phyloP scores from a whole-genome alignment of 1,284 basidiomycete genomes.

The Meira nashicola region DNA sequence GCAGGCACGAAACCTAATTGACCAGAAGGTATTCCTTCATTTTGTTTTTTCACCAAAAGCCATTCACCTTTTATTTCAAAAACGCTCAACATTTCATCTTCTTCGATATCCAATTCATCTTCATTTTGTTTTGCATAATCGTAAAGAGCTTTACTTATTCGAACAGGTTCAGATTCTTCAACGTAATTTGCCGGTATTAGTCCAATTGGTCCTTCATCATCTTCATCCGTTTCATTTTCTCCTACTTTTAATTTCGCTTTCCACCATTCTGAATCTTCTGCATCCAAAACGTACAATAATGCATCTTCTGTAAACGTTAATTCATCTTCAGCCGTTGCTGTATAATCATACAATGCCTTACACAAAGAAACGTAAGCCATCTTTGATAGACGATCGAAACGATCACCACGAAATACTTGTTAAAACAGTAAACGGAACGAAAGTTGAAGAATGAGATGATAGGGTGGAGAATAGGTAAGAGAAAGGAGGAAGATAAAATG shows the following conservation, averaged over 20 bases:
- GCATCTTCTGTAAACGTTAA: constrained; percentile 48
- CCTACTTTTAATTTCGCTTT: constrained; percentile 41
- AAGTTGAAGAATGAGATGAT: too few relatives aligned
- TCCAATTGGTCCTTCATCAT: constrained; percentile 27
- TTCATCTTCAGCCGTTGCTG: constrained; percentile 49
- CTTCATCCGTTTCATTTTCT: constrained; percentile 17
- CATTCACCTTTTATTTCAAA: constrained; percentile 44
- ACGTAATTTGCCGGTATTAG: constrained; percentile 52
- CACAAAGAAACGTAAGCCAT: constrained; percentile 51
- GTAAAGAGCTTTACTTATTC: constrained; percentile 45
- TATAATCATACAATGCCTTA: constrained; percentile 51
- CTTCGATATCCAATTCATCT: constrained; percentile 45
- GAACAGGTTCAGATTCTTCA: constrained; percentile 44
- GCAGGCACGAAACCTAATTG: constrained; percentile 45
- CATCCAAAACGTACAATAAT: constrained; percentile 47
- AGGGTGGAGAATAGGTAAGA: too few relatives aligned
- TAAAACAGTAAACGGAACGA: too few relatives aligned
- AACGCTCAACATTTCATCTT: constrained; percentile 45
- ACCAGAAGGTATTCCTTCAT: constrained; percentile 16
- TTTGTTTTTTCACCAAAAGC: constrained; percentile 47
- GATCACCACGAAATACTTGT: too few relatives aligned
- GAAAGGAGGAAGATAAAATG: too few relatives aligned
- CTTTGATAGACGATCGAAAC: constrained; percentile 1
- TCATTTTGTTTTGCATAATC: constrained; percentile 48
- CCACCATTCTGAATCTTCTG: constrained; percentile 50